Percentiles rank a stretch among this genome's conserved stretches.
Evolutionary conservation across 768 basidiomycete genomes (phyloP).

Genomic region (Boletellus ananiceps): DNA sequence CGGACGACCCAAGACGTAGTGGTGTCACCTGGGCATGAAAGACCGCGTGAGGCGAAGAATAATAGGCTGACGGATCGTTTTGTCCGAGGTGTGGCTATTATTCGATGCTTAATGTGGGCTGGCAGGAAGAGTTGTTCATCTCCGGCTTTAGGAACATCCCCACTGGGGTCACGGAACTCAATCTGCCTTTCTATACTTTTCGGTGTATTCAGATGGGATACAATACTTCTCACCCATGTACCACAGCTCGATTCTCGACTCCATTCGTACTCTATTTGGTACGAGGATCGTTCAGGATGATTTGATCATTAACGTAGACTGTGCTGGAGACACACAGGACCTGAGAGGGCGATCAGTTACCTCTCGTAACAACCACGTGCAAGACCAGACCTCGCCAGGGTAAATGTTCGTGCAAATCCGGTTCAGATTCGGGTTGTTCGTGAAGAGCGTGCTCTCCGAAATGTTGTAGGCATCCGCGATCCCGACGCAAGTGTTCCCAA

Average conservation of each 20-base stretch:
- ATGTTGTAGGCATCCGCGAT: constrained; percentile 43
- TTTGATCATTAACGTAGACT: constrained; percentile 21
- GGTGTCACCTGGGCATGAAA: not conserved
- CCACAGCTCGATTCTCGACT: not conserved
- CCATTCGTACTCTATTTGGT: not conserved
- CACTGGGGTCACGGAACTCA: too few species aligned
- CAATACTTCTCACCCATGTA: not conserved
- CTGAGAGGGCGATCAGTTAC: constrained; percentile 9
- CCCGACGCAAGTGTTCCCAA: constrained; percentile 47
- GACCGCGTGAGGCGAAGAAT: not conserved
- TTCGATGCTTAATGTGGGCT: not conserved
- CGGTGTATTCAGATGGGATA: not conserved
- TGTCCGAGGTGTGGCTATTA: not conserved
- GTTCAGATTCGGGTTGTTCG: constrained; percentile 66
- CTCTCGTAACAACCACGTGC: not conserved
- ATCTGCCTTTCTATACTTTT: not conserved
- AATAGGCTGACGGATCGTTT: not conserved
- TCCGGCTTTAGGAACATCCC: too few species aligned
- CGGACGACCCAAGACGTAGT: constrained; percentile 13
- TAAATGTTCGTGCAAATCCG: constrained; percentile 50
- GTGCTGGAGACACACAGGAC: constrained; percentile 25
- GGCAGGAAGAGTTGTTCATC: too few species aligned
- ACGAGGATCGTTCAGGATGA: constrained; percentile 2
- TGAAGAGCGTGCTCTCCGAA: constrained; percentile 40
- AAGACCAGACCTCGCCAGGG: constrained; percentile 47